Conservation (phyloP, 257 asterid species). For the Solanum habrochaites region DNA sequence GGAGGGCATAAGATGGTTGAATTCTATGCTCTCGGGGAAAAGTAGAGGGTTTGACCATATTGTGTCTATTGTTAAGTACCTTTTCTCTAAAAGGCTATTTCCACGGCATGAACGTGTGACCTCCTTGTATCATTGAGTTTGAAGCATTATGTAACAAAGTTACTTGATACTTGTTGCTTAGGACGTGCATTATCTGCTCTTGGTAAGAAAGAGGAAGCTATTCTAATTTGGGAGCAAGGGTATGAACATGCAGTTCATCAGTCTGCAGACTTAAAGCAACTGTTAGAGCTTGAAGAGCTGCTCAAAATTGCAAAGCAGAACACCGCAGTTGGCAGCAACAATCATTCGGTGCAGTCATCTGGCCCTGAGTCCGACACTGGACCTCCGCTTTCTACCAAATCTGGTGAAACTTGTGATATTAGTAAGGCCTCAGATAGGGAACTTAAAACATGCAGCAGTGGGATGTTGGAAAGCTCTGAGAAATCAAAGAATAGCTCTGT, state of each 20-base stretch:
- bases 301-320: constrained; percentile 18
- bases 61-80: not conserved
- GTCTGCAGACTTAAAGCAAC: constrained; percentile 76
- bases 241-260: constrained; percentile 60
- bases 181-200: constrained; percentile 83
- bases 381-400: constrained; percentile 21
- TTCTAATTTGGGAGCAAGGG: constrained; percentile 80
- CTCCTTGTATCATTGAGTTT: not conserved
- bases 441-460: not conserved
- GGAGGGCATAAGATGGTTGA: not conserved
- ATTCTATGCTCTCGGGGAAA: not conserved
- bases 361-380: constrained; percentile 28
- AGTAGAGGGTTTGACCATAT: not conserved
- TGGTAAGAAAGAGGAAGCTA: constrained; percentile 21
- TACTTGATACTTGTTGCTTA: constrained; percentile 19
- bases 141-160: constrained; percentile 11
- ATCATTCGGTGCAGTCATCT: constrained; percentile 17
- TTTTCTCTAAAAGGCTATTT: not conserved
- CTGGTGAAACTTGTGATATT: constrained; percentile 24
- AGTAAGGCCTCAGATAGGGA: not conserved
- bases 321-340: constrained; percentile 8
- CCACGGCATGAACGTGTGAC: not conserved
- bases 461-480: constrained; percentile 24
- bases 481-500: constrained; percentile 28
- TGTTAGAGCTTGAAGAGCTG: constrained; percentile 14